phyloP scores from a whole-genome alignment of 2,329 filamentous ascomycete genomes.

The Microsporum canis region DNA sequence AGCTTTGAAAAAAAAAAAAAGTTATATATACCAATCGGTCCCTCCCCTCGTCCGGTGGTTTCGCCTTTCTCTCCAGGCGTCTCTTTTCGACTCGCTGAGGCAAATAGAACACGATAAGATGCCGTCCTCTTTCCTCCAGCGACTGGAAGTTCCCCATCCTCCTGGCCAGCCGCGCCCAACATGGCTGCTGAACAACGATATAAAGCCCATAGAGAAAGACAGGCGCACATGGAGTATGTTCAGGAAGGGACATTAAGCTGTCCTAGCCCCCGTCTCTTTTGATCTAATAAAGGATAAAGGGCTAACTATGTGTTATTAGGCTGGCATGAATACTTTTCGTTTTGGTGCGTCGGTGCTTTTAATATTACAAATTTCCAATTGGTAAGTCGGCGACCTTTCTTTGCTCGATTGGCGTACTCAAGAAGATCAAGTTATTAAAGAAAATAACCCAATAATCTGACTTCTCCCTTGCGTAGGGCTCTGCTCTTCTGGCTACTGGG shows the following conservation, averaged over 20 bases:
- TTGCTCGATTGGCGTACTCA: not conserved
- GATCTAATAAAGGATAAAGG: not conserved
- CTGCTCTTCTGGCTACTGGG: constrained; percentile 25
- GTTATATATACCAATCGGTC: not conserved
- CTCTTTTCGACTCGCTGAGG: not conserved
- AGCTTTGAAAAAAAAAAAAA: not conserved
- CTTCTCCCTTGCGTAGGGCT: constrained; percentile 20
- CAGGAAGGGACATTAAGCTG: constrained; percentile 24
- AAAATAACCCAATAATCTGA: not conserved
- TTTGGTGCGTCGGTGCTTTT: constrained; percentile 39
- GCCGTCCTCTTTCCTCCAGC: not conserved
- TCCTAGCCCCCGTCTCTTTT: constrained; percentile 16
- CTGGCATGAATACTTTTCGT: constrained; percentile 36
- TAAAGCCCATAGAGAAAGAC: constrained; percentile 37
- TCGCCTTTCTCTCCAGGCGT: not conserved
- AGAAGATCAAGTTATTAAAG: not conserved
- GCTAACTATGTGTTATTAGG: constrained; percentile 12
- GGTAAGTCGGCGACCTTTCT: not conserved
- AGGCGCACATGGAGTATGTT: constrained; percentile 36
- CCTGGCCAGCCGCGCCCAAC: not conserved
- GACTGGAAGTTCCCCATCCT: constrained; percentile 1
- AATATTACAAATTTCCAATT: constrained; percentile 26
- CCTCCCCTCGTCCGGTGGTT: not conserved
- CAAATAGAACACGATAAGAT: not conserved
- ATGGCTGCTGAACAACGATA: constrained; percentile 37